Conservation (phyloP, 2,329 filamentous ascomycete species). For the Ceratocystis lukuohia region DNA sequence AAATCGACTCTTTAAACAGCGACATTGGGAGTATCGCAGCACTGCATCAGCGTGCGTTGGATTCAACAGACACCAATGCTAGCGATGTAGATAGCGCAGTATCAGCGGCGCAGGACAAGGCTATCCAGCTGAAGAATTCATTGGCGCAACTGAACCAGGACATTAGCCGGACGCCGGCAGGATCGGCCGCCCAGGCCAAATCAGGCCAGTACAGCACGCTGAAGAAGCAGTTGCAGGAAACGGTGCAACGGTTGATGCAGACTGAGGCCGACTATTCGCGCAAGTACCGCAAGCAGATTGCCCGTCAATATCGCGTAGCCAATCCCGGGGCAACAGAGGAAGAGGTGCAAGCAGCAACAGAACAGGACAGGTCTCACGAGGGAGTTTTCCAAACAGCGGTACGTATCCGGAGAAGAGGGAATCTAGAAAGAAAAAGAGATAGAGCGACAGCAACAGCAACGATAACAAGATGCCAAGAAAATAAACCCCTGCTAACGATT, state of each 20-base stretch:
- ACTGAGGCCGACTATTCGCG: slow-evolving; percentile 59
- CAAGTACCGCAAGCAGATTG: slow-evolving; percentile 64
- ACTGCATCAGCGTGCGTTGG: slow-evolving; percentile 58
- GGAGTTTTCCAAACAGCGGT: slow-evolving; percentile 74
- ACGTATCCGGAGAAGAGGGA: slow-evolving; percentile 29
- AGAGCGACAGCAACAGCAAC: background rate
- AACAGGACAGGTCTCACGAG: slow-evolving; percentile 62
- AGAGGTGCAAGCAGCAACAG: slow-evolving; percentile 55
- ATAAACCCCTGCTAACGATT: background rate
- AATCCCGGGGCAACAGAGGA: slow-evolving; percentile 66
- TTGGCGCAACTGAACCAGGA: slow-evolving; percentile 65
- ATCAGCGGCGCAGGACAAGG: slow-evolving; percentile 56
- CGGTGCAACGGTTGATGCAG: slow-evolving; percentile 55
- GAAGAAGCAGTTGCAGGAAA: slow-evolving; percentile 58
- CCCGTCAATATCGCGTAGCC: slow-evolving; percentile 67
- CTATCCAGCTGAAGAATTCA: slow-evolving; percentile 63
- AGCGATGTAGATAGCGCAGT: slow-evolving; percentile 53
- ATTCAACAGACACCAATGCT: slow-evolving; percentile 43
- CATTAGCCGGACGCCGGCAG: slow-evolving; percentile 26
- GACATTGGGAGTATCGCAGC: slow-evolving; percentile 55
- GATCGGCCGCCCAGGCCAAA: slow-evolving; percentile 52
- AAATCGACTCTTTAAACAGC: slow-evolving; percentile 52
- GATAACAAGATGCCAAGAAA: background rate
- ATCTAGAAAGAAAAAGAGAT: background rate
- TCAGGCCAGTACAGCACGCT: slow-evolving; percentile 54